Percentiles rank a stretch among this genome's conserved stretches.
These are phyloP conservation scores for Beauveria sp. DNA, from an alignment of 2,329 filamentous ascomycete genomes.

Conservation along the genomic window DNA sequence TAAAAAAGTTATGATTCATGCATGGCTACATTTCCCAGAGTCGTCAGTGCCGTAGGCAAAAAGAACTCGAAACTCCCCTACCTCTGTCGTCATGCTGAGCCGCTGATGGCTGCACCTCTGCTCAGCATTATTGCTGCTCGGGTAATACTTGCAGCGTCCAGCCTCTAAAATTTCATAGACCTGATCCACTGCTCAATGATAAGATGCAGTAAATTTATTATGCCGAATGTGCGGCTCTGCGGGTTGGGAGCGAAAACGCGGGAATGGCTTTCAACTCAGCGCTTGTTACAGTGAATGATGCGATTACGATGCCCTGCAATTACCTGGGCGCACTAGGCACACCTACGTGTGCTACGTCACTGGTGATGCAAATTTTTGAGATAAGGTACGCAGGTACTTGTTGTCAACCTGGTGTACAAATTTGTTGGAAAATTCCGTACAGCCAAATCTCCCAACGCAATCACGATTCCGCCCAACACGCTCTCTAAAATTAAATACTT, in stretches of 20 bases:
- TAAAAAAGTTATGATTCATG: too few species aligned
- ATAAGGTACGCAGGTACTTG: neutral
- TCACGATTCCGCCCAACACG: neutral
- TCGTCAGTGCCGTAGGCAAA: too few species aligned
- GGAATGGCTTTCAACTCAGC: neutral
- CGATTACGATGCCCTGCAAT: neutral
- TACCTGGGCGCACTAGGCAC: too few species aligned
- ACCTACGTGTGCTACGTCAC: neutral
- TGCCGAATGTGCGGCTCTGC: neutral
- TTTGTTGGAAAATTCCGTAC: neutral
- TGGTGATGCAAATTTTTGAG: conserved; percentile 4
- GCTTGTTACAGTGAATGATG: neutral
- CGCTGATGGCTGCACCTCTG: neutral
- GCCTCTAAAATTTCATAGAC: neutral
- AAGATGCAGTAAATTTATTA: too few species aligned
- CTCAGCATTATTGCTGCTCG: neutral
- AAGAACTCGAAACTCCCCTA: neutral
- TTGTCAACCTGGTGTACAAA: neutral
- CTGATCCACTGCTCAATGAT: neutral
- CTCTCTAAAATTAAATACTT: neutral
- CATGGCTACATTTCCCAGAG: too few species aligned
- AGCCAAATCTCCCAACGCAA: conserved; percentile 9
- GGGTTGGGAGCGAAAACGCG: neutral
- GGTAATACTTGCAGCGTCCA: neutral
- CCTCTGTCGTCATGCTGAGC: neutral